Percentiles rank a stretch among this genome's conserved stretches.
Conservation (phyloP, 2,329 filamentous ascomycete species). For the Lasiodiplodia hormozganensis region DNA sequence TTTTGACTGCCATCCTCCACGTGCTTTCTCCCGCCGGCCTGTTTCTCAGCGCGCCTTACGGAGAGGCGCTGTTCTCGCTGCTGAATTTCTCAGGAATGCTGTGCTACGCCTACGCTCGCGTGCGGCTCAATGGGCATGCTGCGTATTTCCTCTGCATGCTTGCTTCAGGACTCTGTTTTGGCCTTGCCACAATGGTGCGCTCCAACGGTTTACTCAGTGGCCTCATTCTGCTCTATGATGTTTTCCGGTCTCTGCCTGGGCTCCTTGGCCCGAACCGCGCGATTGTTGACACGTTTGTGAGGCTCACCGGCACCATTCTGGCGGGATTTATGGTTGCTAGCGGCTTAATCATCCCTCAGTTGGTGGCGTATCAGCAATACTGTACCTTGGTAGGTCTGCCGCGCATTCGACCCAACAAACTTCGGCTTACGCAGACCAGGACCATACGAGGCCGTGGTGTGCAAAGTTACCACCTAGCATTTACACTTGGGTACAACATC, state of each 20-base stretch:
- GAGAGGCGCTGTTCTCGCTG: slow-evolving; percentile 79
- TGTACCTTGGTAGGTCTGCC: slow-evolving; percentile 35
- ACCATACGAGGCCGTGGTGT: slow-evolving; percentile 73
- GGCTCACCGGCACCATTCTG: slow-evolving; percentile 65
- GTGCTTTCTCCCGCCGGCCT: slow-evolving; percentile 86
- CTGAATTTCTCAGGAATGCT: slow-evolving; percentile 78
- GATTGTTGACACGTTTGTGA: slow-evolving; percentile 49
- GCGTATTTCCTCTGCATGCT: slow-evolving; percentile 55
- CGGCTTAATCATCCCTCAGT: slow-evolving; percentile 76
- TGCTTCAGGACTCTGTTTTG: slow-evolving; percentile 72
- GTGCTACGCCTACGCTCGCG: slow-evolving; percentile 64
- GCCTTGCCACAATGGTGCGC: slow-evolving; percentile 74
- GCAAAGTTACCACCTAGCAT: slow-evolving; percentile 76
- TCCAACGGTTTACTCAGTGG: slow-evolving; percentile 89
- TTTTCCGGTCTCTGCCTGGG: slow-evolving; percentile 28
- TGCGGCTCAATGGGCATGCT: slow-evolving; percentile 37
- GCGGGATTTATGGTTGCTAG: slow-evolving; percentile 72
- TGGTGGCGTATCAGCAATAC: slow-evolving; percentile 74
- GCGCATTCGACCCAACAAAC: not conserved
- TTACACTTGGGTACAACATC: slow-evolving; percentile 84
- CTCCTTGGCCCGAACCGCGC: not conserved
- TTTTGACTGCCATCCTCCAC: slow-evolving; percentile 76
- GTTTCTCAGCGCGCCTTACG: slow-evolving; percentile 87
- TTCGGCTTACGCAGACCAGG: slow-evolving; percentile 28
- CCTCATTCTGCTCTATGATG: slow-evolving; percentile 68